A percentile compares a stretch with the other conserved stretches of the same genome.
These are phyloP conservation scores for Puccinia horiana DNA, from an alignment of 1,284 basidiomycete genomes.

Conservation along the genomic window DNA sequence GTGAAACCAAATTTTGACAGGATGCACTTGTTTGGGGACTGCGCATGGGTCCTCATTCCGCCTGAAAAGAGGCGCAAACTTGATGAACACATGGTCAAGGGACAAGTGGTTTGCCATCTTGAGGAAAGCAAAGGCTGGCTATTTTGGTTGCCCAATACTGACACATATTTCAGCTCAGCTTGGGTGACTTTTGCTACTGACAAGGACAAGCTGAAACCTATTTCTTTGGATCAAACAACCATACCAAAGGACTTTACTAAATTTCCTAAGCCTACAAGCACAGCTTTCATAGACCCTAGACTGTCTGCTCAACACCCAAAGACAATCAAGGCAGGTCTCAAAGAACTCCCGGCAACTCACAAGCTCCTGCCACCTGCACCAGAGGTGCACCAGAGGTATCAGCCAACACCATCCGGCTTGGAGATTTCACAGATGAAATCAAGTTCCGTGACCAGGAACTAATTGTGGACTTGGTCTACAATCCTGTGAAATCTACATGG, in stretches of 20 bases:
- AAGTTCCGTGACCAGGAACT: not conserved
- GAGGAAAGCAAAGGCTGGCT: not conserved
- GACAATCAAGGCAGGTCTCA: too few relatives aligned
- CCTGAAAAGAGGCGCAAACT: not conserved
- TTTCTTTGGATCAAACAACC: too few relatives aligned
- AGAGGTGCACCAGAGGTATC: too few relatives aligned
- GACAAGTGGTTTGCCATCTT: not conserved
- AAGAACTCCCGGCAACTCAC: too few relatives aligned
- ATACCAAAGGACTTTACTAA: not conserved
- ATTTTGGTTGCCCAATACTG: not conserved
- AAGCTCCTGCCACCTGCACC: too few relatives aligned
- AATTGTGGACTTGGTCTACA: not conserved
- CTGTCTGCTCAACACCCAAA: too few relatives aligned
- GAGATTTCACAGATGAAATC: not conserved
- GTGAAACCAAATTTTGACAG: not conserved
- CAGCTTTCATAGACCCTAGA: too few relatives aligned
- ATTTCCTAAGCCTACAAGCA: too few relatives aligned
- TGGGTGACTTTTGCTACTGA: too few relatives aligned
- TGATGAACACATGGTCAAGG: not conserved
- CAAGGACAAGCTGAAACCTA: too few relatives aligned
- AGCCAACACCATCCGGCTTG: too few relatives aligned
- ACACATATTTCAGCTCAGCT: not conserved
- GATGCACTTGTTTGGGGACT: not conserved
- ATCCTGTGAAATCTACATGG: too few relatives aligned
- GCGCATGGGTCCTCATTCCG: not conserved